These are phyloP conservation scores for Clonostachys rhizophaga DNA, from an alignment of 2,329 filamentous ascomycete genomes.

Conservation along the genomic window DNA sequence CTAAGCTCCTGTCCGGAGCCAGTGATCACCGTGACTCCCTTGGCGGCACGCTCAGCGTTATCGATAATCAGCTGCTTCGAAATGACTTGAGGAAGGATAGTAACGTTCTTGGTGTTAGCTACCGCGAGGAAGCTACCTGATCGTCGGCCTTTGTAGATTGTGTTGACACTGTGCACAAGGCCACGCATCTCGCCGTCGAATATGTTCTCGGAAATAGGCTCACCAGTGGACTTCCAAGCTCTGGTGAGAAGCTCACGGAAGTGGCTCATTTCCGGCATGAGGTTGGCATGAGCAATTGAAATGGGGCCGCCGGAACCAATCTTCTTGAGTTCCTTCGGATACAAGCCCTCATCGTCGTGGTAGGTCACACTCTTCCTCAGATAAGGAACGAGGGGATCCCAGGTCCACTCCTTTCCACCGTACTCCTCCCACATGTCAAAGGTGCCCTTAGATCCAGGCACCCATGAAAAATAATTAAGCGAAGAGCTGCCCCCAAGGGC, in stretches of 20 bases:
- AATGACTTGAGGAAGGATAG: conserved; percentile 37
- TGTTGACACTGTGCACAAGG: conserved; percentile 46
- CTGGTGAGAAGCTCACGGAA: conserved; percentile 44
- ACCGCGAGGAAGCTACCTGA: conserved; percentile 47
- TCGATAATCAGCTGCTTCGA: conserved; percentile 52
- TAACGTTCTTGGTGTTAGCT: conserved; percentile 48
- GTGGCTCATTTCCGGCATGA: conserved; percentile 42
- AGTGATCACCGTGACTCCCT: conserved; percentile 41
- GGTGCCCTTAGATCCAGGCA: conserved; percentile 50
- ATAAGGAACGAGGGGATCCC: conserved; percentile 44
- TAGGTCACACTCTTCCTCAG: conserved; percentile 53
- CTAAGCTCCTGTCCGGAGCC: conserved; percentile 26
- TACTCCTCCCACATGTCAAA: conserved; percentile 68
- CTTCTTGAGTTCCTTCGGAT: conserved; percentile 37
- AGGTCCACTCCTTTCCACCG: conserved; percentile 64
- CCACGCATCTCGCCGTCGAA: conserved; percentile 51
- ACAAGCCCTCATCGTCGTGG: conserved; percentile 45
- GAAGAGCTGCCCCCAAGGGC: conserved; percentile 52
- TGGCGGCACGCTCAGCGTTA: conserved; percentile 23
- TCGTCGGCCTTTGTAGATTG: conserved; percentile 52
- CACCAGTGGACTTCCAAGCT: conserved; percentile 49
- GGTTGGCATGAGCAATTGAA: conserved; percentile 46
- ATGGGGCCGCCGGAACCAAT: conserved; percentile 48
- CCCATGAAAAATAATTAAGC: conserved; percentile 62
- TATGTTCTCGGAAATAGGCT: conserved; percentile 46